Evolutionary conservation across 768 basidiomycete species (phyloP).

Genomic region (Mycena chlorophos): DNA sequence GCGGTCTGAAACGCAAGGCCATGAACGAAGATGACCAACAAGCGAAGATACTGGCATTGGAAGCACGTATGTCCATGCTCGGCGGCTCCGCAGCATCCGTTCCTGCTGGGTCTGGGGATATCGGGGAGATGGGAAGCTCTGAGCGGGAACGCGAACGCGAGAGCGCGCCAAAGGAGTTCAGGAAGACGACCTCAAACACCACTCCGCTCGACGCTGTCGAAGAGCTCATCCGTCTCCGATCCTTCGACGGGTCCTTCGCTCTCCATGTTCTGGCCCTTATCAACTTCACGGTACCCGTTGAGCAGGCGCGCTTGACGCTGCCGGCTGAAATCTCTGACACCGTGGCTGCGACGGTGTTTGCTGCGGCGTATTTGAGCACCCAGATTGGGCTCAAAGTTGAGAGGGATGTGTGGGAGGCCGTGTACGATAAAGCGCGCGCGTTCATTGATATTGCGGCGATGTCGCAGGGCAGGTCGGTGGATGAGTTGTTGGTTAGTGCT

Average conservation of each 20-base stretch:
- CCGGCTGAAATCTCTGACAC: constrained; percentile 1
- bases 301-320: background rate
- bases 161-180: no score
- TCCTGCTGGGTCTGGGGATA: no score
- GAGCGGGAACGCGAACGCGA: no score
- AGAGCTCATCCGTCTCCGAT: constrained; percentile 7
- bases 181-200: no score
- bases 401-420: constrained; percentile 11
- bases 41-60: no score
- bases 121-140: no score
- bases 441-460: background rate
- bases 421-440: constrained; percentile 4
- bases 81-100: no score
- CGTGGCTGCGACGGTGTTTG: constrained; percentile 10
- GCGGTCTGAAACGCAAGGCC: no score
- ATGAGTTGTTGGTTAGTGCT: background rate
- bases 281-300: background rate
- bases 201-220: constrained; percentile 5
- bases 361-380: constrained; percentile 1
- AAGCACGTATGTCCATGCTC: no score
- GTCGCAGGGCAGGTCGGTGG: background rate
- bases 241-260: constrained; percentile 12
- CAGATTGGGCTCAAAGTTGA: background rate
- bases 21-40: no score
- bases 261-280: background rate